Evolutionary conservation across 108 stramenopile species (phyloP).

Genomic region (Cyclotella baltica): DNA sequence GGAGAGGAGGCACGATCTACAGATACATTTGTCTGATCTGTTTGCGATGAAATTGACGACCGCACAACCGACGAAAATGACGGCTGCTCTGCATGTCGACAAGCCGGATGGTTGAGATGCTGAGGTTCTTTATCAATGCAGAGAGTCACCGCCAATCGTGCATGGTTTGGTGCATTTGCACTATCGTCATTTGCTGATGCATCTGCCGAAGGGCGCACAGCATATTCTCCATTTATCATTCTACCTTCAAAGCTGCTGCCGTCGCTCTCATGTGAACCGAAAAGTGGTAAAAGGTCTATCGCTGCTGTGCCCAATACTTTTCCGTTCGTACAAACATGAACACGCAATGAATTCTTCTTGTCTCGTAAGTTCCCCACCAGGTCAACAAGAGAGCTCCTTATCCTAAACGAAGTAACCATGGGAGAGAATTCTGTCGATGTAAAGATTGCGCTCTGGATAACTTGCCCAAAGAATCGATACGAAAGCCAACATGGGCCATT

Average conservation of each 20-base stretch:
- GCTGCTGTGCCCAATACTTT: conserved; percentile 34
- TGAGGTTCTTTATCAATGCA: conserved; percentile 14
- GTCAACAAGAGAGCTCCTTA: conserved; percentile 32
- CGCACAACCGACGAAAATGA: neutral
- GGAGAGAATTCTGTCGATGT: conserved; percentile 7
- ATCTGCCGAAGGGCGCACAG: conserved; percentile 1
- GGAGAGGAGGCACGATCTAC: conserved; percentile 24
- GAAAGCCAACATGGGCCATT: conserved; percentile 43
- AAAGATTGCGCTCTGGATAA: conserved; percentile 45
- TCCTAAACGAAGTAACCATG: conserved; percentile 36
- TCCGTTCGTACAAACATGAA: conserved; percentile 43
- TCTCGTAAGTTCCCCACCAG: conserved; percentile 30
- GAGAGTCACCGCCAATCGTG: neutral
- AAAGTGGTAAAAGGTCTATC: conserved; percentile 31
- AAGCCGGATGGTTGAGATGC: neutral
- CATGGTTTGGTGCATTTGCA: neutral
- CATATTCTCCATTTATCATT: conserved; percentile 27
- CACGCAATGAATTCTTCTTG: conserved; percentile 39
- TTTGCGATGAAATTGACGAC: conserved; percentile 38
- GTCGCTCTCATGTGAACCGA: neutral
- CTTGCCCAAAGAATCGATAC: conserved; percentile 39
- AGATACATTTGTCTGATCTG: conserved; percentile 5
- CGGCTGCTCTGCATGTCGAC: neutral
- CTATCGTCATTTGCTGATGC: conserved; percentile 10
- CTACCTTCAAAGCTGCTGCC: conserved; percentile 7